Base-by-base conservation (phyloP, 768 basidiomycete genomes). In the Sporobolomyces phaffii region DNA sequence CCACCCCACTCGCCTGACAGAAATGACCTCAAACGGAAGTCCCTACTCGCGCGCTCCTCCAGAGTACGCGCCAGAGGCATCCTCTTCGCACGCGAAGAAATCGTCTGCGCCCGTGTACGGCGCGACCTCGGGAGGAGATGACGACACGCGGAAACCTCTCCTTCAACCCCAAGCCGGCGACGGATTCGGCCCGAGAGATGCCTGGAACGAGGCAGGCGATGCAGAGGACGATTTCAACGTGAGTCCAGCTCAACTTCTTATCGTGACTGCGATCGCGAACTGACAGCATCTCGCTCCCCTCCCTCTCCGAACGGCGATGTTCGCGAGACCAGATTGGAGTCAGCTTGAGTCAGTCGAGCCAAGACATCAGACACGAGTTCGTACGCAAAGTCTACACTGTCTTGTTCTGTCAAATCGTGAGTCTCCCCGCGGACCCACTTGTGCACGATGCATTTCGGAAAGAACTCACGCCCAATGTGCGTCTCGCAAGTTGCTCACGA, bases 151-250 rank as follows among this genome's bases (percentile, higher is more conserved):
- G 4, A 59, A 66, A 43, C 64, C 64, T 10, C 59, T 64, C 22
- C 49, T 66, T 4, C 43, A 44, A 22, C 43, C 43, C 6, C 36
- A 54, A 38, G 49, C 64, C 2, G 60, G 64, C 0, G 62, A 63
- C 3, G 52, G 60, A 1, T 26, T 20, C 0, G 51, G 18, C 1
- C 20, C 62, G n/a, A 6, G 61, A 18, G 43, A 67, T 28, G 62
- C 57, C 9, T 67, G 65, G 68, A 48, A 44, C 1, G 72, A 67
- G 40, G 81, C 79, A 31, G 80, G 79, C 38, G 89, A 83, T 51
- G 90, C 91, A 51, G 90, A 90, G 0, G 92, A 94, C 74, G 93
- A 96, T 77, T 96, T 96, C 84, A 91, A 93, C 84, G 89, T 89
- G 65, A 28, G 79, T 74, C 20, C 26, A n/a, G 56, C 22, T 13